Conservation (phyloP, 179 eudicot genomes). For the Corrigiola litoralis region DNA sequence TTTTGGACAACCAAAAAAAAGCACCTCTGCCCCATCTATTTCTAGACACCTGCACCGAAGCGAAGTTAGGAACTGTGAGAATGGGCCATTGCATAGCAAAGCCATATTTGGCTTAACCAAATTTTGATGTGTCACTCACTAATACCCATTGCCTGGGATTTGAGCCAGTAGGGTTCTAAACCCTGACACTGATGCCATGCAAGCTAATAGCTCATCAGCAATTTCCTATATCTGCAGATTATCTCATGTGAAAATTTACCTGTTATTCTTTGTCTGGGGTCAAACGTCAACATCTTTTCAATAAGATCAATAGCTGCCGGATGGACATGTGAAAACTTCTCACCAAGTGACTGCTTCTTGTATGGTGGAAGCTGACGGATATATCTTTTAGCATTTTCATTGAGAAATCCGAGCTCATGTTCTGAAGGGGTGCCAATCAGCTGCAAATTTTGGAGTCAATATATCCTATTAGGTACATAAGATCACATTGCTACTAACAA, state of each 20-base stretch:
- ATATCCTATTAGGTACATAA: slow-evolving; percentile 9
- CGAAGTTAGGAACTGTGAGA: too few species aligned
- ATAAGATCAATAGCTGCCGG: slow-evolving; percentile 80
- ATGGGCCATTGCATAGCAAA: too few species aligned
- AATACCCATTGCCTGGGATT: too few species aligned
- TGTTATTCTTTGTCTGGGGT: slow-evolving; percentile 81
- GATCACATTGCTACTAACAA: not conserved
- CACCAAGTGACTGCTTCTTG: slow-evolving; percentile 64
- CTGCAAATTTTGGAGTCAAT: slow-evolving; percentile 35
- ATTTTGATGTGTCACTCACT: too few species aligned
- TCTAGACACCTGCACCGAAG: too few species aligned
- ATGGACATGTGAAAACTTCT: slow-evolving; percentile 70
- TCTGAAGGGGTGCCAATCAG: slow-evolving; percentile 92
- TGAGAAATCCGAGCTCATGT: slow-evolving; percentile 64
- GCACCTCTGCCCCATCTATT: too few species aligned
- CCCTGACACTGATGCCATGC: too few species aligned
- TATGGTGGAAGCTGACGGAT: slow-evolving; percentile 68
- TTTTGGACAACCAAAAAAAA: too few species aligned
- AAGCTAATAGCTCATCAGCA: too few species aligned
- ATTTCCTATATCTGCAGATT: too few species aligned
- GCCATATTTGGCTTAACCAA: too few species aligned
- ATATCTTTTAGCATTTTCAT: slow-evolving; percentile 90
- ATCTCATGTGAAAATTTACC: slow-evolving; percentile 45
- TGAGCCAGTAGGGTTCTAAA: too few species aligned
- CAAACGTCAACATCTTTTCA: slow-evolving; percentile 91